Percentiles rank a stretch among this genome's conserved stretches.
Evolutionary conservation across 345 rosid genomes (phyloP).

Genomic region (Carallia brachiata): DNA sequence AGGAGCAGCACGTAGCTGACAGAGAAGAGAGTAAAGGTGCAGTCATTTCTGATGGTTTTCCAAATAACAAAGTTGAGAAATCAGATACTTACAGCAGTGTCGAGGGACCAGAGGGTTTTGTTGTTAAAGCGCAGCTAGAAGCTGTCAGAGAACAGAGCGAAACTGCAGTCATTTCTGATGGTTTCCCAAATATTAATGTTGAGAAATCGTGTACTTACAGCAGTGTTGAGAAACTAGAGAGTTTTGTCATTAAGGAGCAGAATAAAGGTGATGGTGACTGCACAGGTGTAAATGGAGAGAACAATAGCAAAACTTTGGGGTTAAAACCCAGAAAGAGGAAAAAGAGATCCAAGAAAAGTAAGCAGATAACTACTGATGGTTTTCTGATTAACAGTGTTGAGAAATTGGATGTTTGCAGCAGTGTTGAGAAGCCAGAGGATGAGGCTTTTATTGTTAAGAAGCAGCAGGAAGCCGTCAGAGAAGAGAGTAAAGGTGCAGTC

Average conservation of each 20-base stretch:
- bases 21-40: neutral
- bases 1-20: neutral
- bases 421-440: neutral
- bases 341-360: neutral
- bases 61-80: neutral
- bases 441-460: neutral
- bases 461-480: neutral
- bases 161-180: neutral
- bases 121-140: neutral
- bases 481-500: neutral
- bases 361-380: neutral
- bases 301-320: neutral
- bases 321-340: conserved; percentile 6
- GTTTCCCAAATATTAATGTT: too few relatives aligned
- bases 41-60: neutral
- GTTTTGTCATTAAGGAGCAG: conserved; percentile 1
- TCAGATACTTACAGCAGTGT: too few relatives aligned
- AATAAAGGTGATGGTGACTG: conserved; percentile 1
- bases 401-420: neutral
- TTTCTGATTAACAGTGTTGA: neutral
- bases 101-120: too few relatives aligned
- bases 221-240: neutral
- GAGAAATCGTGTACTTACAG: neutral
- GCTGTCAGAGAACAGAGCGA: neutral
- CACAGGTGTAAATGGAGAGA: neutral